These are phyloP conservation scores for Gynandropsis gynandra DNA, from an alignment of 345 rosid species.

Conservation along the genomic window DNA sequence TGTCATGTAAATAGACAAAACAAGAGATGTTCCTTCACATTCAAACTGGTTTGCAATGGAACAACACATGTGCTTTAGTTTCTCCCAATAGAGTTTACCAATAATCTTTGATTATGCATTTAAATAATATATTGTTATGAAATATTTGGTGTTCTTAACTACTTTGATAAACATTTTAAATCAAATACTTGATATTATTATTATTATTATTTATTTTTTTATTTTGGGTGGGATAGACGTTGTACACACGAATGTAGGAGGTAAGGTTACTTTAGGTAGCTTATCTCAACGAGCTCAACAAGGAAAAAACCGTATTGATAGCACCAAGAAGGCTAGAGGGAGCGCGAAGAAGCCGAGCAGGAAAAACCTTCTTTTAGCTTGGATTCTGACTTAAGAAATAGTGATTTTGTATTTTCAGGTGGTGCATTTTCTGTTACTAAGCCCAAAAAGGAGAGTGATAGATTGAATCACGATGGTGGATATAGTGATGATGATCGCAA, in stretches of 20 bases:
- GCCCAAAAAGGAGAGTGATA: conserved; percentile 41
- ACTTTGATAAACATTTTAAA: too few relatives aligned
- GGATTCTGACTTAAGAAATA: conserved; percentile 89
- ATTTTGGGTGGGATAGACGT: too few relatives aligned
- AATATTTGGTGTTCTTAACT: too few relatives aligned
- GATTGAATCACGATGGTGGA: conserved; percentile 43
- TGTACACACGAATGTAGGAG: conserved; percentile 41
- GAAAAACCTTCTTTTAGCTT: conserved; percentile 75
- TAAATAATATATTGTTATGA: too few relatives aligned
- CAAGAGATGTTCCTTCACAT: too few relatives aligned
- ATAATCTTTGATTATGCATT: too few relatives aligned
- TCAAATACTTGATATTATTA: too few relatives aligned
- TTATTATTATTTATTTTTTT: too few relatives aligned
- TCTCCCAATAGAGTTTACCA: too few relatives aligned
- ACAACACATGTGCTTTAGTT: too few relatives aligned
- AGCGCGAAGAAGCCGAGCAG: conserved; percentile 54
- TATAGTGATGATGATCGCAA: conserved; percentile 38
- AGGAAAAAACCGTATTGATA: conserved; percentile 41
- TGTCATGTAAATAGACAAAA: too few relatives aligned
- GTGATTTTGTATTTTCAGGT: conserved; percentile 65
- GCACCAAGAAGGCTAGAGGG: conserved; percentile 73
- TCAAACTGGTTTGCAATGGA: too few relatives aligned
- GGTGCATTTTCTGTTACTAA: conserved; percentile 40
- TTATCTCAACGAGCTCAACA: conserved; percentile 42
- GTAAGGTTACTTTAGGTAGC: conserved; percentile 35